Conservation (phyloP, 257 asterid genomes). For the Ehretia macrophylla region DNA sequence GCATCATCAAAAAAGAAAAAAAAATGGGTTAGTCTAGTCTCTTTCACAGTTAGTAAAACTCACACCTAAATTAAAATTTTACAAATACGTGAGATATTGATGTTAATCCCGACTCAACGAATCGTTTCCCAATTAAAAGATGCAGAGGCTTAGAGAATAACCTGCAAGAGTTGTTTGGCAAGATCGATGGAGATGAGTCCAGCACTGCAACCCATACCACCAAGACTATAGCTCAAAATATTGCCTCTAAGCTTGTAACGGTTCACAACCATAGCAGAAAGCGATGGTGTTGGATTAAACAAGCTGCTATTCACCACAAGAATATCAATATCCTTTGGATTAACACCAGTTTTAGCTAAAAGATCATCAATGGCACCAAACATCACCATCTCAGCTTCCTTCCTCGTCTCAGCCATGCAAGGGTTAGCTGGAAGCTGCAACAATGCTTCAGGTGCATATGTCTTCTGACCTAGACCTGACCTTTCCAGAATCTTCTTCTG, state of each 20-base stretch:
- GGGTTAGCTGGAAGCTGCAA: conserved; percentile 21
- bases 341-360: conserved; percentile 54
- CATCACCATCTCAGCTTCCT: conserved; percentile 72
- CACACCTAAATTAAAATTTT: no score
- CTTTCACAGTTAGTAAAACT: no score
- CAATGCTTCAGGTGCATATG: conserved; percentile 16
- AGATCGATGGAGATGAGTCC: conserved; percentile 78
- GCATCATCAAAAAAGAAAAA: no score
- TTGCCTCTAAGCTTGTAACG: conserved; percentile 72
- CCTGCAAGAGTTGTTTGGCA: conserved; percentile 79
- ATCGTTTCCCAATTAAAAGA: no score
- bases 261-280: conserved; percentile 69
- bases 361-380: conserved; percentile 70
- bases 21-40: no score
- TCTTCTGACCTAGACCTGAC: conserved; percentile 28
- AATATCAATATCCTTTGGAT: conserved; percentile 64
- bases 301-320: conserved; percentile 72
- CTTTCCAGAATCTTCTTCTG: conserved; percentile 31
- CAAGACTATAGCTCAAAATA: conserved; percentile 68
- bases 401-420: conserved; percentile 19
- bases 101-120: no score
- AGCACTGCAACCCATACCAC: conserved; percentile 94
- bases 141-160: no score
- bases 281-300: conserved; percentile 71
- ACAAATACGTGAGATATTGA: no score